These are phyloP conservation scores for Pecoramyces ruminantium DNA, from an alignment of 192 early-diverging fungal genomes.

Conservation along the genomic window DNA sequence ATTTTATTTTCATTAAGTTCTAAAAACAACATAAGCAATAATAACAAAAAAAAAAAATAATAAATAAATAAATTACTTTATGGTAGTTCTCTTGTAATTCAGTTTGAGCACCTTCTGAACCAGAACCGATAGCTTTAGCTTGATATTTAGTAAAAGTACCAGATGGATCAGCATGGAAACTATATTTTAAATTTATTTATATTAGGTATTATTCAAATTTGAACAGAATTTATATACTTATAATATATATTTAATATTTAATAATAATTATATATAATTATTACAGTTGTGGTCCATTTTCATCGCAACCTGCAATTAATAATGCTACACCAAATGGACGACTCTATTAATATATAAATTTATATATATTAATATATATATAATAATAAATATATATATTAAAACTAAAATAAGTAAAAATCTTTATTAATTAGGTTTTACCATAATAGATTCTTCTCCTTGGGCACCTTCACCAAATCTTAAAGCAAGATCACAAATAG, in stretches of 20 bases:
- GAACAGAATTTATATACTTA: too few species aligned
- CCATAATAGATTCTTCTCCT: conserved; percentile 94
- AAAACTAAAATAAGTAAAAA: too few species aligned
- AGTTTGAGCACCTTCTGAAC: conserved; percentile 95
- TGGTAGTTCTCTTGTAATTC: conserved; percentile 96
- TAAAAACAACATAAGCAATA: neutral
- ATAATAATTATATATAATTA: conserved; percentile 1
- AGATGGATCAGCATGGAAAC: conserved; percentile 91
- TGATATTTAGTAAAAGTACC: conserved; percentile 90
- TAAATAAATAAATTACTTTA: conserved; percentile 22
- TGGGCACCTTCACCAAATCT: conserved; percentile 93
- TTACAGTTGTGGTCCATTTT: conserved; percentile 93
- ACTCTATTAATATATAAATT: conserved; percentile 30
- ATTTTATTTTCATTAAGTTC: too few species aligned
- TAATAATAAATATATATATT: neutral
- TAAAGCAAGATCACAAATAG: conserved; percentile 93
- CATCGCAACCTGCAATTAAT: conserved; percentile 91
- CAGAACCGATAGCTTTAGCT: conserved; percentile 97
- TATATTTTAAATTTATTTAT: too few species aligned
- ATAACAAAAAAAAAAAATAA: conserved; percentile 1
- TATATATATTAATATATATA: neutral
- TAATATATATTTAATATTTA: too few species aligned
- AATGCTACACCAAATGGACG: conserved; percentile 98
- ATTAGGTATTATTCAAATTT: too few species aligned
- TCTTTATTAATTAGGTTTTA: conserved; percentile 10